A percentile compares a stretch with the other conserved stretches of the same genome.
These are phyloP conservation scores for Penicillium aurantiogriseum DNA, from an alignment of 2,329 filamentous ascomycete genomes.

Conservation along the genomic window DNA sequence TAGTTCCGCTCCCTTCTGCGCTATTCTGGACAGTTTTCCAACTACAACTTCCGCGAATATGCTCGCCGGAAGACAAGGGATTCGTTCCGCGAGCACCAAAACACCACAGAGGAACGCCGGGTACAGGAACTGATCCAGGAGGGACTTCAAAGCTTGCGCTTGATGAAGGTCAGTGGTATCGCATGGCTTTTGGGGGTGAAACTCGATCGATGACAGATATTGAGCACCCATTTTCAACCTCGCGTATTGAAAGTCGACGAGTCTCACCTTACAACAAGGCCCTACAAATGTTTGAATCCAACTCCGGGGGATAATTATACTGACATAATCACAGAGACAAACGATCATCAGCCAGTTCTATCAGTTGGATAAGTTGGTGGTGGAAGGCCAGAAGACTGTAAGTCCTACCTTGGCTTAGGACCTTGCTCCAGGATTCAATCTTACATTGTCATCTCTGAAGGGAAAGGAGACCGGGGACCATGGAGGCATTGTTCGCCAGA, in stretches of 20 bases:
- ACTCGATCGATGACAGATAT: slow-evolving; percentile 1
- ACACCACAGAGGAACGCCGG: slow-evolving; percentile 68
- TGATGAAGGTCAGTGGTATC: slow-evolving; percentile 72
- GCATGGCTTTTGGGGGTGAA: neutral
- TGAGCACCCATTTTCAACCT: neutral
- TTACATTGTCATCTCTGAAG: slow-evolving; percentile 17
- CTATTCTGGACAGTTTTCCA: slow-evolving; percentile 79
- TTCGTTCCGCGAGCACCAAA: slow-evolving; percentile 78
- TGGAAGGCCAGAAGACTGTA: slow-evolving; percentile 82
- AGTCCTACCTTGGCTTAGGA: slow-evolving; percentile 27
- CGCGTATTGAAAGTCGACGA: neutral
- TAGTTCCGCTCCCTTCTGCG: slow-evolving; percentile 92
- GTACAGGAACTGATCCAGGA: slow-evolving; percentile 88
- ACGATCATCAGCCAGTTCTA: slow-evolving; percentile 93
- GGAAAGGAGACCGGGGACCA: slow-evolving; percentile 58
- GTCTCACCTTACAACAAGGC: neutral
- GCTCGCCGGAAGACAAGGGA: slow-evolving; percentile 86
- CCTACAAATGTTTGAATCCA: neutral
- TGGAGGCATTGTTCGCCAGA: slow-evolving; percentile 70
- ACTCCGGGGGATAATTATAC: slow-evolving; percentile 4
- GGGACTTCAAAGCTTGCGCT: slow-evolving; percentile 79
- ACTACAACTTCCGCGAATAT: slow-evolving; percentile 98
- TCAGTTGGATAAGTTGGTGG: slow-evolving; percentile 84
- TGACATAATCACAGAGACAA: slow-evolving; percentile 71
- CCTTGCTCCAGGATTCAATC: neutral